Evolutionary conservation across 2,329 filamentous ascomycete genomes (phyloP).

Genomic region (Hymenoscyphus scutula): DNA sequence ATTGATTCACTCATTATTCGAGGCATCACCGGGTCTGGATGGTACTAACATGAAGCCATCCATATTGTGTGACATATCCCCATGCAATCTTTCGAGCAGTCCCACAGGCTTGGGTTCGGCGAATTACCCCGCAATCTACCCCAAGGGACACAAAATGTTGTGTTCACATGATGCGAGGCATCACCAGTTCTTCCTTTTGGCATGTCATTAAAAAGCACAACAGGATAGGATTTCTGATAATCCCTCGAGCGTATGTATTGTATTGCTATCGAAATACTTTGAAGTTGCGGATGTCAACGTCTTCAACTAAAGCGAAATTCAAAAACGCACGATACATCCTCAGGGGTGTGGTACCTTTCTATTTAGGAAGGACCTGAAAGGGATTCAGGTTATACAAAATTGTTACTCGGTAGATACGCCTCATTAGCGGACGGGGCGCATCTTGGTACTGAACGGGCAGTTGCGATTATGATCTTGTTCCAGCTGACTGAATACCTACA

Average conservation of each 20-base stretch:
- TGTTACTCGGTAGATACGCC: not conserved
- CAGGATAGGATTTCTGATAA: not conserved
- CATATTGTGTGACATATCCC: not conserved
- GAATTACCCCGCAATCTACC: constrained; percentile 1
- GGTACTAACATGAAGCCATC: not conserved
- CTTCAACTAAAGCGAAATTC: not conserved
- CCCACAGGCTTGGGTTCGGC: not conserved
- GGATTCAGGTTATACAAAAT: not conserved
- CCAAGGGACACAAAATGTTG: not conserved
- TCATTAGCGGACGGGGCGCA: not conserved
- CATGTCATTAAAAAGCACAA: not conserved
- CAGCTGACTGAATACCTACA: not conserved
- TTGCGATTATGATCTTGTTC: not conserved
- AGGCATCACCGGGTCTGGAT: constrained; percentile 1
- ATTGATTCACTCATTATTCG: not conserved
- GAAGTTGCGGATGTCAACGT: not conserved
- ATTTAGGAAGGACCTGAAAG: not conserved
- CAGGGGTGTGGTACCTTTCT: not conserved
- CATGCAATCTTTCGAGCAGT: not conserved
- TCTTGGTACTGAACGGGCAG: not conserved
- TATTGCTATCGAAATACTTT: not conserved
- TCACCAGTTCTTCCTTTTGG: not conserved
- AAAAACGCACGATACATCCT: not conserved
- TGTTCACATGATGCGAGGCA: not conserved
- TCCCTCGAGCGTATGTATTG: not conserved